These are phyloP conservation scores for Podaxis pistillaris DNA, from an alignment of 768 basidiomycete species.

Conservation along the genomic window DNA sequence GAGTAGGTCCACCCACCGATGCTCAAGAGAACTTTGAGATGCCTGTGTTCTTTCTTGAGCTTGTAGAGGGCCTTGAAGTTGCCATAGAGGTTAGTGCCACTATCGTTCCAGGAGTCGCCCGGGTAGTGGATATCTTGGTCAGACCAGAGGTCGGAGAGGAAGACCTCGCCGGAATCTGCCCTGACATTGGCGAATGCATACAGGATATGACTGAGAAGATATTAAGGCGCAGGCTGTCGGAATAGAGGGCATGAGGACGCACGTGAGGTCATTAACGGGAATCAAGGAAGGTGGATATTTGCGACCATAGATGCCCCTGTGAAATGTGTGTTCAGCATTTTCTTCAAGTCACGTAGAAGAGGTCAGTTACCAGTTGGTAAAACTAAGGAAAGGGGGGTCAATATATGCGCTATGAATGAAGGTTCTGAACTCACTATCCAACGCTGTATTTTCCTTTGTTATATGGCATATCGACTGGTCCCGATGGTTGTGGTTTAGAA, in stretches of 20 bases:
- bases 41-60: conserved; percentile 83
- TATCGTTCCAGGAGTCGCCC: conserved; percentile 93
- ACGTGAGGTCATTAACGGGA: conserved; percentile 86
- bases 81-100: conserved; percentile 88
- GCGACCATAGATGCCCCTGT: conserved; percentile 92
- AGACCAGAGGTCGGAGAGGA: conserved; percentile 88
- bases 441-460: conserved; percentile 66
- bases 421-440: conserved; percentile 62
- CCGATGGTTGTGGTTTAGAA: neutral
- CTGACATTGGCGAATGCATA: conserved; percentile 92
- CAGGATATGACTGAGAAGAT: conserved; percentile 66
- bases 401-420: conserved; percentile 5
- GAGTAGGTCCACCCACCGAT: conserved; percentile 98
- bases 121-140: conserved; percentile 98
- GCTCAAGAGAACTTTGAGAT: conserved; percentile 77
- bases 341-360: neutral
- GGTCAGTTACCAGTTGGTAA: conserved; percentile 68
- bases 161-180: conserved; percentile 81
- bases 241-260: conserved; percentile 25
- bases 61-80: conserved; percentile 93
- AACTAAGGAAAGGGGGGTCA: conserved; percentile 38
- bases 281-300: conserved; percentile 88
- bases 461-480: conserved; percentile 30
- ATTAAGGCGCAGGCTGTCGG: conserved; percentile 10
- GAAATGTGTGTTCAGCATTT: neutral